Evolutionary conservation across 805 yeast genomes (phyloP).

Genomic region (Candida bentonensis): DNA sequence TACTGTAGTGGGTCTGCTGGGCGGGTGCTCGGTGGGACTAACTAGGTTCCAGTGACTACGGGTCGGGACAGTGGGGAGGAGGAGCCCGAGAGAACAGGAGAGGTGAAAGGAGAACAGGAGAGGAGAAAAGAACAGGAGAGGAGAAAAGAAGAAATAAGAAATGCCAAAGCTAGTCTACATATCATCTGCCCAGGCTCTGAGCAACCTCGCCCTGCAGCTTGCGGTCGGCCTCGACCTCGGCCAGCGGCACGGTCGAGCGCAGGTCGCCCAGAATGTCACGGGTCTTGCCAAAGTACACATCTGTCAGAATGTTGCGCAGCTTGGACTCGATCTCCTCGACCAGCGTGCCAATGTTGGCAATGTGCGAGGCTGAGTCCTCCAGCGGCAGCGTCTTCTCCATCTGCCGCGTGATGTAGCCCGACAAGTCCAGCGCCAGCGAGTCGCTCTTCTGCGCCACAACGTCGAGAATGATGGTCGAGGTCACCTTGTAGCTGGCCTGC

Average conservation of each 20-base stretch:
- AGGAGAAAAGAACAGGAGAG: too few species aligned
- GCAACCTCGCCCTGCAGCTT: constrained; percentile 29
- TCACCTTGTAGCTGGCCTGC: constrained; percentile 47
- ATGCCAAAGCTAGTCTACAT: too few species aligned
- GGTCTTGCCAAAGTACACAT: constrained; percentile 90
- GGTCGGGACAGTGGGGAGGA: too few species aligned
- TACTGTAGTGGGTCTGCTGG: too few species aligned
- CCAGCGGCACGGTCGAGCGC: constrained; percentile 29
- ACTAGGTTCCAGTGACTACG: too few species aligned
- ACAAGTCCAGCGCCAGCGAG: constrained; percentile 33
- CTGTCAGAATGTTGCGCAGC: constrained; percentile 75
- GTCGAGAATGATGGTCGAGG: constrained; percentile 79
- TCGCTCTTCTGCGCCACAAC: constrained; percentile 28
- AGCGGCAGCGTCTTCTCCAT: constrained; percentile 34
- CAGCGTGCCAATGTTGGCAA: constrained; percentile 71
- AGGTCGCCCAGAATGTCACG: constrained; percentile 71
- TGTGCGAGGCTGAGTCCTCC: constrained; percentile 49
- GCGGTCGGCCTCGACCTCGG: constrained; percentile 25
- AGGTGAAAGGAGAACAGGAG: too few species aligned
- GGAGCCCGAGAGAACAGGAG: too few species aligned
- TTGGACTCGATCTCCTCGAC: constrained; percentile 83
- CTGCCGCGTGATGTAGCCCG: constrained; percentile 84
- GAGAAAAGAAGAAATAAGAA: too few species aligned
- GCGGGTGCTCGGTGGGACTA: too few species aligned
- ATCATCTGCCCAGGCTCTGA: constrained; percentile 19